These are phyloP conservation scores for Arctium lappa DNA, from an alignment of 129 eudicot species.

Conservation along the genomic window DNA sequence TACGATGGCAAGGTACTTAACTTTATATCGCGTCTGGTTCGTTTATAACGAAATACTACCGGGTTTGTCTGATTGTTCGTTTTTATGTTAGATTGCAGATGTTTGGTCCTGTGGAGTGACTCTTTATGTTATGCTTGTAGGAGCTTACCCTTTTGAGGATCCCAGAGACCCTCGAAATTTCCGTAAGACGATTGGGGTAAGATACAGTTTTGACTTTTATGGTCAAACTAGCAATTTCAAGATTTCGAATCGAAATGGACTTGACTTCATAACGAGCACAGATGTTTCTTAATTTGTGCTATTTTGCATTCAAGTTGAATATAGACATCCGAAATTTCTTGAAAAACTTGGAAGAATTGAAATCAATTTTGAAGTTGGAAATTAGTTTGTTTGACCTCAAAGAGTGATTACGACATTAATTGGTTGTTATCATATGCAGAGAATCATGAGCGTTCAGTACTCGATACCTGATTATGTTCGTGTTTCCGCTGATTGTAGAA, in stretches of 20 bases:
- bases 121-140: conserved; percentile 63
- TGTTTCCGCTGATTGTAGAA: conserved; percentile 57
- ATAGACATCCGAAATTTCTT: background rate
- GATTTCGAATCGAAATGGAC: background rate
- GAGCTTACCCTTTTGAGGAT: conserved; percentile 72
- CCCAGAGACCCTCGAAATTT: conserved; percentile 66
- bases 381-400: conserved; percentile 7
- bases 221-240: conserved; percentile 9
- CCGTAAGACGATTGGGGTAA: conserved; percentile 57
- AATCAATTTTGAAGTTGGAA: background rate
- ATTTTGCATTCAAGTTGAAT: background rate
- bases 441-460: conserved; percentile 71
- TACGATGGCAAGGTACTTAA: conserved; percentile 83
- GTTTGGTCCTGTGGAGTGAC: conserved; percentile 85
- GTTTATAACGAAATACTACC: background rate
- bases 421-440: conserved; percentile 32
- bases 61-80: conserved; percentile 3
- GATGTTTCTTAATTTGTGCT: background rate
- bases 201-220: background rate
- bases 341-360: background rate
- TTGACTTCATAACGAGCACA: background rate
- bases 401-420: background rate
- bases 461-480: conserved; percentile 77
- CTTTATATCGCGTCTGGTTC: background rate
- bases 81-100: conserved; percentile 56